Evolutionary conservation across 306 rosid species (phyloP).

Genomic region (Cucurbita maxima): DNA sequence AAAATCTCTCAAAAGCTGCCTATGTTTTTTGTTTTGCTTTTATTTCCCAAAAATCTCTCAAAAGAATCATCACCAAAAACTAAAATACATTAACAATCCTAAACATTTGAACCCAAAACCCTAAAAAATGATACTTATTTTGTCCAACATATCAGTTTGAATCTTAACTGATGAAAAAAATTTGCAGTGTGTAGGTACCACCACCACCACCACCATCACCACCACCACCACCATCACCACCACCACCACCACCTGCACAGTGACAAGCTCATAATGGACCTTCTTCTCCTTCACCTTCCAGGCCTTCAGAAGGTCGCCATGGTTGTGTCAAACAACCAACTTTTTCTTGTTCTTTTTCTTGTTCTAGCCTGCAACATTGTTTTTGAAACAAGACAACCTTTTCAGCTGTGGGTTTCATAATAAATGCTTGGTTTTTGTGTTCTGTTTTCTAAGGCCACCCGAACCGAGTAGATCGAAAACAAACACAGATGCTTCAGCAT

Average conservation of each 20-base stretch:
- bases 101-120: not conserved
- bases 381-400: not conserved
- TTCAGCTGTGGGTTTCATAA: not conserved
- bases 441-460: not conserved
- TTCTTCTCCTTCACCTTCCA: not conserved
- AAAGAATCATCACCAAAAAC: conserved; percentile 3
- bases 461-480: not conserved
- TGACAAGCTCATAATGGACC: conserved; percentile 1
- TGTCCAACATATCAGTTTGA: not conserved
- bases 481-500: not conserved
- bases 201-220: too few relatives aligned
- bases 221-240: too few relatives aligned
- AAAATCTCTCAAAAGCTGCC: not conserved
- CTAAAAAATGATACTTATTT: not conserved
- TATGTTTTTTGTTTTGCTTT: not conserved
- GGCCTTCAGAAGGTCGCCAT: not conserved
- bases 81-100: not conserved
- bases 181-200: not conserved
- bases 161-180: conserved; percentile 6
- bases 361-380: conserved; percentile 1
- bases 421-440: not conserved
- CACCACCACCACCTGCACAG: not conserved
- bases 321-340: not conserved
- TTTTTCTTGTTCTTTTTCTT: not conserved
- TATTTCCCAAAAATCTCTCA: not conserved